Evolutionary conservation across 192 early-diverging fungal species (phyloP).

Genomic region (Coemansia asiatica): DNA sequence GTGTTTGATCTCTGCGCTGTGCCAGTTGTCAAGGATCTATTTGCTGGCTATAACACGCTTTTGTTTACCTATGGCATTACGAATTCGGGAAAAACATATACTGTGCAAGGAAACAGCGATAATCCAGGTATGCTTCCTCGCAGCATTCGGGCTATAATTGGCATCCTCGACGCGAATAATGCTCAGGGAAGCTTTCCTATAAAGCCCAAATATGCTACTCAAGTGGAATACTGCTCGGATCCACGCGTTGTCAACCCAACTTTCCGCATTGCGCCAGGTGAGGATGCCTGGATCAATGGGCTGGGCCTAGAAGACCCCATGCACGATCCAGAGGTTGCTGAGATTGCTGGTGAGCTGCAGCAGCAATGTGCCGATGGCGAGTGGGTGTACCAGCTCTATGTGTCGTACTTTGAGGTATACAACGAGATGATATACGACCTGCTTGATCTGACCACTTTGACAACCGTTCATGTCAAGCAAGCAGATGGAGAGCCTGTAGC

Average conservation of each 20-base stretch:
- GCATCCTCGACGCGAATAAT: slow-evolving; percentile 43
- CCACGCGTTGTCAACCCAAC: slow-evolving; percentile 28
- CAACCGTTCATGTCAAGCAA: slow-evolving; percentile 32
- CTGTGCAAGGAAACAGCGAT: slow-evolving; percentile 58
- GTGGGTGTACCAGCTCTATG: slow-evolving; percentile 79
- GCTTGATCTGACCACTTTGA: slow-evolving; percentile 57
- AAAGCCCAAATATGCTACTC: slow-evolving; percentile 41
- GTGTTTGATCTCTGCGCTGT: slow-evolving; percentile 63
- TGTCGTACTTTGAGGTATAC: slow-evolving; percentile 90
- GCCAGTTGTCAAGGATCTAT: slow-evolving; percentile 59
- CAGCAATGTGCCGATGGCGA: slow-evolving; percentile 16
- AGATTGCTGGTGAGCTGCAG: slow-evolving; percentile 23
- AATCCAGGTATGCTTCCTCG: slow-evolving; percentile 62
- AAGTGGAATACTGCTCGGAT: slow-evolving; percentile 49
- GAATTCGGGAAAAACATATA: slow-evolving; percentile 72
- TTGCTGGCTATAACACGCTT: slow-evolving; percentile 61
- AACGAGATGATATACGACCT: slow-evolving; percentile 86
- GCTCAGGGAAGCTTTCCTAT: slow-evolving; percentile 48
- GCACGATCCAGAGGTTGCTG: slow-evolving; percentile 9
- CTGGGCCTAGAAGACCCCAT: slow-evolving; percentile 5
- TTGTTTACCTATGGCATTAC: slow-evolving; percentile 73
- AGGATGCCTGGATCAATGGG: slow-evolving; percentile 42
- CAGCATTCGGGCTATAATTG: slow-evolving; percentile 60
- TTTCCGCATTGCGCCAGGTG: slow-evolving; percentile 39
- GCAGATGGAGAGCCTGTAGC: not conserved